These are phyloP conservation scores for Lentinus brumalis DNA, from an alignment of 768 basidiomycete genomes.

Conservation along the genomic window DNA sequence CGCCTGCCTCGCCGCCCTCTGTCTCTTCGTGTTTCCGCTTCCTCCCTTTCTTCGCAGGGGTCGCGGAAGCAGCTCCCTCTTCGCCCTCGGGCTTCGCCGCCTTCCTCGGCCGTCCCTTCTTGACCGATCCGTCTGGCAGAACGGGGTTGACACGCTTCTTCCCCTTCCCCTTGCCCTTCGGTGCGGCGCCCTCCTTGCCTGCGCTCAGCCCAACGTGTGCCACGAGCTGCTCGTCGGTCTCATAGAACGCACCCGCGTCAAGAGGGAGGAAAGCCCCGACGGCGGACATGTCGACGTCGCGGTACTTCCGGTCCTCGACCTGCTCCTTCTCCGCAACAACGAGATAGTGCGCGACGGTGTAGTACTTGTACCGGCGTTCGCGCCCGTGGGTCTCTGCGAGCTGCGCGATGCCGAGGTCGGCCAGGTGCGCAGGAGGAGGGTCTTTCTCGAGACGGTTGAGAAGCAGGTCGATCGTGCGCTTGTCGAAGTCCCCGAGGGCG, in stretches of 20 bases:
- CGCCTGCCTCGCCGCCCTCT: conserved; percentile 13
- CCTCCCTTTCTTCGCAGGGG: conserved; percentile 21
- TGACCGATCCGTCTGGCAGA: conserved; percentile 51
- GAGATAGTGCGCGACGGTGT: conserved; percentile 70
- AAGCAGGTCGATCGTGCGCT: conserved; percentile 81
- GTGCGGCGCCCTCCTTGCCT: conserved; percentile 5
- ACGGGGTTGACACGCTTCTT: conserved; percentile 46
- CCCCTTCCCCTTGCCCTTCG: conserved; percentile 26
- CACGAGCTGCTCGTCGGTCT: conserved; percentile 41
- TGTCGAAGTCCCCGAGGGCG: conserved; percentile 70
- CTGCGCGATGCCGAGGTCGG: conserved; percentile 67
- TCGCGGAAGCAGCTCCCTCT: conserved; percentile 7
- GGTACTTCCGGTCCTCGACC: conserved; percentile 53
- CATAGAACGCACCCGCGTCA: conserved; percentile 57
- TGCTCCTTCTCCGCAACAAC: conserved; percentile 64
- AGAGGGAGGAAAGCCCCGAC: conserved; percentile 57
- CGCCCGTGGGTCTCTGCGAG: conserved; percentile 83
- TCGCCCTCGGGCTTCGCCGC: conserved; percentile 9
- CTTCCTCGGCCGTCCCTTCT: conserved; percentile 62
- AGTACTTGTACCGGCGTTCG: conserved; percentile 86
- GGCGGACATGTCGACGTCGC: conserved; percentile 47
- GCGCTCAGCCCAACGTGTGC: conserved; percentile 49
- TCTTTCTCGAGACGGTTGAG: conserved; percentile 67
- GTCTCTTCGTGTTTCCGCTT: conserved; percentile 37
- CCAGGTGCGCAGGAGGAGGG: conserved; percentile 69